phyloP scores from a whole-genome alignment of 2,329 filamentous ascomycete genomes.

The Arachnomyces sp. region DNA sequence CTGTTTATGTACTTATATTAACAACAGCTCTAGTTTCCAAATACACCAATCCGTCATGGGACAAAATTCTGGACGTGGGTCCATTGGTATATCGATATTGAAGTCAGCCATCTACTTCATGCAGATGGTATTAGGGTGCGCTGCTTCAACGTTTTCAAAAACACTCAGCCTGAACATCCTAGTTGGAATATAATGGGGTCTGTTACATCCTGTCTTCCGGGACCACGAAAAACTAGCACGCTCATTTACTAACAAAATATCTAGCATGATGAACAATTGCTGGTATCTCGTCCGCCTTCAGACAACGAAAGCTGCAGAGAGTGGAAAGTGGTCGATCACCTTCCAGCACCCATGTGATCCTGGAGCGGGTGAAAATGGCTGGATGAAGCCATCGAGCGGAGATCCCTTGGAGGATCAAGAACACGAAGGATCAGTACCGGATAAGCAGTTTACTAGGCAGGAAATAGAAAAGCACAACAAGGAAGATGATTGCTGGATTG shows the following conservation, averaged over 20 bases:
- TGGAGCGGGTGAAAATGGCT: slow-evolving; percentile 38
- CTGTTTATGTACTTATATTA: slow-evolving; percentile 7
- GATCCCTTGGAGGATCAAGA: slow-evolving; percentile 39
- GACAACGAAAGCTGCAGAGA: slow-evolving; percentile 26
- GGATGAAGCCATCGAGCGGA: slow-evolving; percentile 45
- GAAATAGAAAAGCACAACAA: slow-evolving; percentile 47
- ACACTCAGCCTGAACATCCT: slow-evolving; percentile 41
- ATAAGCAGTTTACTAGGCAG: slow-evolving; percentile 46
- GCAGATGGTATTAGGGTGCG: slow-evolving; percentile 40
- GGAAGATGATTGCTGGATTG: slow-evolving; percentile 47
- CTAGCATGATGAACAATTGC: slow-evolving; percentile 49
- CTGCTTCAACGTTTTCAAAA: slow-evolving; percentile 45
- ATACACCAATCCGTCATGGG: slow-evolving; percentile 44
- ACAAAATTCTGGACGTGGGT: slow-evolving; percentile 50
- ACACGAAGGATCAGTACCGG: slow-evolving; percentile 37
- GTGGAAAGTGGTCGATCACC: slow-evolving; percentile 26
- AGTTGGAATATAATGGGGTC: slow-evolving; percentile 44
- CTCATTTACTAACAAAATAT: not conserved
- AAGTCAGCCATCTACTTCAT: slow-evolving; percentile 36
- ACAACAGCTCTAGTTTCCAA: slow-evolving; percentile 33
- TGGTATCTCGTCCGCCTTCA: slow-evolving; percentile 42
- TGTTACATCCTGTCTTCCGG: slow-evolving; percentile 2
- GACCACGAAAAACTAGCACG: slow-evolving; percentile 1
- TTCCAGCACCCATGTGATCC: slow-evolving; percentile 44
- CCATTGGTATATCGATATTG: slow-evolving; percentile 46